phyloP scores from a whole-genome alignment of 140 eudicot species.

The Ambrosia hybrid region DNA sequence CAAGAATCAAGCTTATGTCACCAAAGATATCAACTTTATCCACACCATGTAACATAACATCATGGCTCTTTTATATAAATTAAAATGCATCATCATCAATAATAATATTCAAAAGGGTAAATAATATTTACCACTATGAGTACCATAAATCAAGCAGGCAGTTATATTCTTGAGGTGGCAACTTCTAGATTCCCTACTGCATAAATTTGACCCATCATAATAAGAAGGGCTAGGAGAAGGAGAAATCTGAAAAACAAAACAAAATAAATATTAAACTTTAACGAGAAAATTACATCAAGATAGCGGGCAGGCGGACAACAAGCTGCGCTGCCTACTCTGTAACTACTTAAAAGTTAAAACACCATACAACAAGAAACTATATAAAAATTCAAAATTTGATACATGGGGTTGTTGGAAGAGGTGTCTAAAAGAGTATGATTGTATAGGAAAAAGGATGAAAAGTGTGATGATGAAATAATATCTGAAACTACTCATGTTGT shows the following conservation, averaged over 20 bases:
- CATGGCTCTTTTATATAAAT: no score
- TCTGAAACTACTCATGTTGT: slow-evolving; percentile 27
- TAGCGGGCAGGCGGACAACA: no score
- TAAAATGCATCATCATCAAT: no score
- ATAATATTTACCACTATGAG: slow-evolving; percentile 30
- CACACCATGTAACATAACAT: no score
- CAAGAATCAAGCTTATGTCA: neutral
- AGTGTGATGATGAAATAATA: slow-evolving; percentile 11
- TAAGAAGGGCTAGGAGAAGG: slow-evolving; percentile 52
- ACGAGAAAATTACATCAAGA: no score
- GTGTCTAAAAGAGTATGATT: slow-evolving; percentile 20
- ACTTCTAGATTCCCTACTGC: slow-evolving; percentile 28
- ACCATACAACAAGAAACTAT: slow-evolving; percentile 6
- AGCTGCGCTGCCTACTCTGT: no score
- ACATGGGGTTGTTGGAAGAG: slow-evolving; percentile 22
- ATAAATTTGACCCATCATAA: slow-evolving; percentile 21
- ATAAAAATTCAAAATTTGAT: slow-evolving; percentile 1
- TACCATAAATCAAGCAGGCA: slow-evolving; percentile 34
- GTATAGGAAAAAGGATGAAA: slow-evolving; percentile 21
- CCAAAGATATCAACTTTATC: neutral
- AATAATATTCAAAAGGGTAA: neutral
- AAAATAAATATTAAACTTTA: neutral
- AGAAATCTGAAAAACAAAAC: slow-evolving; percentile 35
- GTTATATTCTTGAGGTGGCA: slow-evolving; percentile 34
- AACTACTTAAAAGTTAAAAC: neutral